Conservation (phyloP, 768 basidiomycete genomes). For the Phaeotremella skinneri region DNA sequence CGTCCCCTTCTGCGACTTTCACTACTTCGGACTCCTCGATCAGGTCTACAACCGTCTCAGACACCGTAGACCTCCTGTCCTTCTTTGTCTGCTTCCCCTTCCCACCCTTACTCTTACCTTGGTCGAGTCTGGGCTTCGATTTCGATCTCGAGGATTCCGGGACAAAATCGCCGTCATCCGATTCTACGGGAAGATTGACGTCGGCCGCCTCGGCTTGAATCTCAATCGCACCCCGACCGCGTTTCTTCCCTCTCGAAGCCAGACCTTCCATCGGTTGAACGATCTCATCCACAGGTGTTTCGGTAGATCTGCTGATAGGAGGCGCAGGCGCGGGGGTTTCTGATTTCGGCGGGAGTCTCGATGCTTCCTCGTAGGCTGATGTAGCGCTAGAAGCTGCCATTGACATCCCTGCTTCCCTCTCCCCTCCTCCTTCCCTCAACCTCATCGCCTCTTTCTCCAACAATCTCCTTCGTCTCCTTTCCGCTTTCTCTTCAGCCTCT, state of each 20-base stretch:
- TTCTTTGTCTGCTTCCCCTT: conserved; percentile 1
- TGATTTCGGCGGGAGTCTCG: background rate
- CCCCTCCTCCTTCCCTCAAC: conserved; percentile 1
- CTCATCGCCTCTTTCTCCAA: conserved; percentile 25
- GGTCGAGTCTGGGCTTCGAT: background rate
- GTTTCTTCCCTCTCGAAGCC: background rate
- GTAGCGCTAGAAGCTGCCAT: background rate
- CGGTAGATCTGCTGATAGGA: background rate
- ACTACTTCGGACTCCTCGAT: conserved; percentile 6
- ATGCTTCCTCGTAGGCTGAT: background rate
- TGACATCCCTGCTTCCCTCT: conserved; percentile 4
- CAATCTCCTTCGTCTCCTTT: conserved; percentile 25
- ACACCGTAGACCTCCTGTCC: conserved; percentile 1
- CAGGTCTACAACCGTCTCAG: background rate
- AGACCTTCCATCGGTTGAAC: background rate
- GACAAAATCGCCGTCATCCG: background rate
- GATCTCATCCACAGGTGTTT: background rate
- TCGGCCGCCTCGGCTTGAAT: background rate
- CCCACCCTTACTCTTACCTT: no score
- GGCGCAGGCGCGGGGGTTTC: background rate
- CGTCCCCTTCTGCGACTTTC: background rate
- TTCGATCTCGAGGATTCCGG: background rate
- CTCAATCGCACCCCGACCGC: no score
- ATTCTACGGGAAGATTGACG: no score
- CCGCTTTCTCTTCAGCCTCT: conserved; percentile 28